Conservation (phyloP, 1,139 yeast genomes). For the Meyerozyma elateridarum region DNA sequence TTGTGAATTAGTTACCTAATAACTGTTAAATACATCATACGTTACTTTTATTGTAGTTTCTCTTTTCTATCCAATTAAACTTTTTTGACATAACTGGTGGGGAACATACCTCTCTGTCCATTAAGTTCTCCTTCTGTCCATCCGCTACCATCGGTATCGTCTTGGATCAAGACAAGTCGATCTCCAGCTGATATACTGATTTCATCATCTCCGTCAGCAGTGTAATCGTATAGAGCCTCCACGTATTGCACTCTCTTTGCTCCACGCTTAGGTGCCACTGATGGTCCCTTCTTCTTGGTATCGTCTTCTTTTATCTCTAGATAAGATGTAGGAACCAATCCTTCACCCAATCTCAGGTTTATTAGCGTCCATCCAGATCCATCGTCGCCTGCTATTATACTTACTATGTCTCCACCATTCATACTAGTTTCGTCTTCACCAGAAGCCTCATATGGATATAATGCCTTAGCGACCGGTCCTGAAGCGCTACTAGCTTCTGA, state of each 20-base stretch:
- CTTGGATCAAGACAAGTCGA: conserved; percentile 55
- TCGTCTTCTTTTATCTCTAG: conserved; percentile 39
- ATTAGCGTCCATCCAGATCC: conserved; percentile 93
- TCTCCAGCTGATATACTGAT: conserved; percentile 72
- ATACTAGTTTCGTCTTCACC: conserved; percentile 75
- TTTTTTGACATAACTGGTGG: conserved; percentile 64
- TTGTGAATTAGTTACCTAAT: conserved; percentile 5
- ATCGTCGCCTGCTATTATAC: conserved; percentile 63
- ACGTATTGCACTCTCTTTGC: conserved; percentile 62
- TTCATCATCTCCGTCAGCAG: conserved; percentile 82
- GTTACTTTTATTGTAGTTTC: not conserved
- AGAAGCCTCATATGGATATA: conserved; percentile 63
- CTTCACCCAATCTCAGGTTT: conserved; percentile 41
- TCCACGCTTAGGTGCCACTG: conserved; percentile 81
- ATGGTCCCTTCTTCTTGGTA: conserved; percentile 58
- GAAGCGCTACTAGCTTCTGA: conserved; percentile 15
- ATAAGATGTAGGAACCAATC: conserved; percentile 86
- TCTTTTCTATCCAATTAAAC: conserved; percentile 15
- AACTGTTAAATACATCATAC: conserved; percentile 4
- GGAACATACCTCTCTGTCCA: conserved; percentile 74
- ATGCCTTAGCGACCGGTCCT: conserved; percentile 44
- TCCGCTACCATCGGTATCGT: conserved; percentile 82
- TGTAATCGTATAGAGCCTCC: conserved; percentile 74
- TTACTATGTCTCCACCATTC: conserved; percentile 55
- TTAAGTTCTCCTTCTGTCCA: conserved; percentile 92